Base-by-base conservation (phyloP, 345 rosid species). In the Eucalyptus melliodora region DNA sequence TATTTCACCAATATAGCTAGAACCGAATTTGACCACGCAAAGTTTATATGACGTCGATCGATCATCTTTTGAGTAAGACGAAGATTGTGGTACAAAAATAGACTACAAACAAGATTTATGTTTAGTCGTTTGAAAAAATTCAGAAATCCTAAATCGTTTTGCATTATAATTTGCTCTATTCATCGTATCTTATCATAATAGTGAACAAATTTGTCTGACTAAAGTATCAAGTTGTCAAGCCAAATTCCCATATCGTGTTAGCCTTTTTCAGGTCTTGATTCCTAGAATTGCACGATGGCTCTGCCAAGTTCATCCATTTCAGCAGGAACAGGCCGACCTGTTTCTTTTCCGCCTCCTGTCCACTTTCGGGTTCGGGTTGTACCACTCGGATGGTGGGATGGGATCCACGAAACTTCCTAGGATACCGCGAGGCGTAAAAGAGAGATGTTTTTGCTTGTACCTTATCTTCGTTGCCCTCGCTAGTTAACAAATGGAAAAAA, bases 81-180 rank as follows among this genome's bases (percentile, higher is more conserved):
- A 8, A n/a, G 6, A 16, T 65, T n/a, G 19, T n/a, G 77, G 11
- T n/a, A 40, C 5, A 12, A 6, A 11, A 23, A 40, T 21, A 1
- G 3, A 4, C 1, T 77, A 40, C 5, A 7, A 21, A 2, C 1
- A 1, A 15, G 26, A 40, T 3, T 77, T 21, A 37, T 1, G 5
- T 21, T 6, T 77, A 21, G 30, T 4, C 3, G 3, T 40, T 11
- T 4, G 7, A 77, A 37, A 37, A 11, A 77, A 6, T 1, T 4
- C 9, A 40, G 4, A 6, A 77, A 21, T 40, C 3, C 30, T 40
- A 40, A 77, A 21, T 21, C 1, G 1, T 37, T 77, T 21, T 8
- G 23, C 9, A 21, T 77, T 21, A 6, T 37, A 4, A 11, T 77
- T 77, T 40, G 4, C 7, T 21, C 42, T 37, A 11, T 77, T 0